Conservation (phyloP, 176 grass and related monocot species). For the Carex littledalei region DNA sequence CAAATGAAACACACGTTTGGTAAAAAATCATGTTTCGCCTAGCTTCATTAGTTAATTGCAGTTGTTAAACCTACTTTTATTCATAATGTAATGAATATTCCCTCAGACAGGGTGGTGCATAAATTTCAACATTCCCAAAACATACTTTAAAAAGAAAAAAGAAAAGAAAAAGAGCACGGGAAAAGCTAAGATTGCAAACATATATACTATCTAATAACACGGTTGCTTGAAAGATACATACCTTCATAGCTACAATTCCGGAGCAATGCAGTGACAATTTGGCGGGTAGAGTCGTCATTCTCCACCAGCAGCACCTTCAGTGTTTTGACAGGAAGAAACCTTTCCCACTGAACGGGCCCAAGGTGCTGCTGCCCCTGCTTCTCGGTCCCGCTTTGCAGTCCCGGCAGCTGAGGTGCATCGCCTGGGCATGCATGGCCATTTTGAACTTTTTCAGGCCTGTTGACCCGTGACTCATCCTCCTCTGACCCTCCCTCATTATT, state of each 20-base stretch:
- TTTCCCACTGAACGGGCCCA: conserved; percentile 49
- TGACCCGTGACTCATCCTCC: conserved; percentile 35
- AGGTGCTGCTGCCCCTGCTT: conserved; percentile 35
- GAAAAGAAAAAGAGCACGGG: no score
- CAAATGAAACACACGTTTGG: background rate
- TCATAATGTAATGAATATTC: background rate
- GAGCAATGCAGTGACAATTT: conserved; percentile 74
- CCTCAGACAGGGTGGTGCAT: background rate
- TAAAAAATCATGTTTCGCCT: background rate
- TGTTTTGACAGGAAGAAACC: conserved; percentile 67
- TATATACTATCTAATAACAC: background rate
- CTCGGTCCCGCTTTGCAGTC: conserved; percentile 24
- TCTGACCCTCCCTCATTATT: conserved; percentile 17
- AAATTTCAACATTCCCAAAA: background rate
- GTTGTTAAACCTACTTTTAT: background rate
- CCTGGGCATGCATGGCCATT: conserved; percentile 1
- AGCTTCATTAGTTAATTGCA: background rate
- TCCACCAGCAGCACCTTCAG: conserved; percentile 72
- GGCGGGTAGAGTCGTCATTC: conserved; percentile 79
- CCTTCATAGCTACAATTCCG: conserved; percentile 88
- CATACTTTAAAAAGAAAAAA: background rate
- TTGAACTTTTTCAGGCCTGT: conserved; percentile 26
- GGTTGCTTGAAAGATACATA: conserved; percentile 23
- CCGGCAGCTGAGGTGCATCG: background rate
- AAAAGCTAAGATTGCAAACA: no score